Conservation (phyloP, 768 basidiomycete genomes). For the Lactarius quietus region DNA sequence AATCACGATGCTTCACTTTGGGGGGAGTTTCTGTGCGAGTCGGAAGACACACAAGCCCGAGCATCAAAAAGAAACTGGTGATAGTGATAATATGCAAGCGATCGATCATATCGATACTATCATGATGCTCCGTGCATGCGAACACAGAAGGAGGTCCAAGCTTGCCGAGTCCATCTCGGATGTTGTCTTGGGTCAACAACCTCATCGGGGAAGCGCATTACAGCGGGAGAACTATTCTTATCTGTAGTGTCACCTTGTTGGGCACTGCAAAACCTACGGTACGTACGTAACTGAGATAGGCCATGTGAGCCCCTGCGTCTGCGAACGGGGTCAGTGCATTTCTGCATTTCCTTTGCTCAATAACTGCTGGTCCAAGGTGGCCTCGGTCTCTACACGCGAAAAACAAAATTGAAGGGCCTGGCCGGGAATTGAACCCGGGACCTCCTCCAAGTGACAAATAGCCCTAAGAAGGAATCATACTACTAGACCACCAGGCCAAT, state of each 20-base stretch:
- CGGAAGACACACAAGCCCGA: neutral
- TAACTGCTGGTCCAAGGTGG: no score
- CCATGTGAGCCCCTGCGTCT: neutral
- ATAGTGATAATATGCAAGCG: neutral
- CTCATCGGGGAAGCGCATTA: neutral
- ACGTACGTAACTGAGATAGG: neutral
- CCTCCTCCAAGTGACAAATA: conserved; percentile 54
- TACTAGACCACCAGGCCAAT: conserved; percentile 26
- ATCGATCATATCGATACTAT: neutral
- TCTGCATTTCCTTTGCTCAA: no score
- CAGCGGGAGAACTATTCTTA: neutral
- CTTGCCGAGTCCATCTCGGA: neutral
- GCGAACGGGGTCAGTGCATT: no score
- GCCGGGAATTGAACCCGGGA: conserved; percentile 88
- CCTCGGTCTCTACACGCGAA: neutral
- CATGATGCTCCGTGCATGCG: neutral
- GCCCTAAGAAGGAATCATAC: conserved; percentile 27
- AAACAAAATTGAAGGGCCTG: conserved; percentile 45
- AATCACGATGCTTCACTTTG: neutral
- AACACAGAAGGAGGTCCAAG: neutral
- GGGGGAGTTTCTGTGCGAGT: neutral
- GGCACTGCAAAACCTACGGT: neutral
- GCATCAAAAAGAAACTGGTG: neutral
- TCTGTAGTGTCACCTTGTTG: neutral
- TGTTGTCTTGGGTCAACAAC: neutral